Percentiles rank a stretch among this genome's conserved stretches.
Conservation (phyloP, 257 asterid genomes). For the Parsonsia alboflavescens region DNA sequence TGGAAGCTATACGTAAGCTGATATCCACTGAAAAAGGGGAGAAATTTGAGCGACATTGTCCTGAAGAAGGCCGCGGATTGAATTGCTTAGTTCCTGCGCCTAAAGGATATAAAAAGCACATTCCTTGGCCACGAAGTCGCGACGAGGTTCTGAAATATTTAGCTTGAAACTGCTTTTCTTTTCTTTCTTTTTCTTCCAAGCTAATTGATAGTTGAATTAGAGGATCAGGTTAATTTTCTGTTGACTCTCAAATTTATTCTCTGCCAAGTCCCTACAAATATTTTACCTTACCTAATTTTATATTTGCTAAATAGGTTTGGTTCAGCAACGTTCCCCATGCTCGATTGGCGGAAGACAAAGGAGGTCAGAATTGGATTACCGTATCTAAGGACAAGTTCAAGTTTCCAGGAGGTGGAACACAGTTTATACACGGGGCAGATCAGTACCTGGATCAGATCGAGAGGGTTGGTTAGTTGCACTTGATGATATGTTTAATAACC, state of each 20-base stretch:
- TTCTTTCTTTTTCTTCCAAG: not conserved
- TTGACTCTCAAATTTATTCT: not conserved
- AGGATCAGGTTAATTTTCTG: not conserved
- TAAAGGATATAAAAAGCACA: conserved; percentile 65
- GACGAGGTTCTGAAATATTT: conserved; percentile 48
- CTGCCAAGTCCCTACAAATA: not conserved
- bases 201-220: not conserved
- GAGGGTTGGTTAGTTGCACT: conserved; percentile 43
- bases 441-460: conserved; percentile 90
- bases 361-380: conserved; percentile 91
- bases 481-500: not conserved
- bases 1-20: conserved; percentile 57
- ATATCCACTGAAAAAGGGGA: conserved; percentile 69
- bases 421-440: conserved; percentile 91
- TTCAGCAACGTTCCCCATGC: conserved; percentile 97
- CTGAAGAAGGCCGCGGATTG: conserved; percentile 56
- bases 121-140: conserved; percentile 93
- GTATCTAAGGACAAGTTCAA: conserved; percentile 79
- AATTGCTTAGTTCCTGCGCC: conserved; percentile 83
- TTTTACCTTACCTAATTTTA: too few species aligned
- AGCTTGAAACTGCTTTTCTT: not conserved
- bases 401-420: conserved; percentile 98
- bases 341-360: conserved; percentile 85
- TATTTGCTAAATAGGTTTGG: conserved; percentile 60
- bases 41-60: conserved; percentile 90